phyloP scores from a whole-genome alignment of 2,329 filamentous ascomycete species.

The Ophiostoma novo-ulmi region DNA sequence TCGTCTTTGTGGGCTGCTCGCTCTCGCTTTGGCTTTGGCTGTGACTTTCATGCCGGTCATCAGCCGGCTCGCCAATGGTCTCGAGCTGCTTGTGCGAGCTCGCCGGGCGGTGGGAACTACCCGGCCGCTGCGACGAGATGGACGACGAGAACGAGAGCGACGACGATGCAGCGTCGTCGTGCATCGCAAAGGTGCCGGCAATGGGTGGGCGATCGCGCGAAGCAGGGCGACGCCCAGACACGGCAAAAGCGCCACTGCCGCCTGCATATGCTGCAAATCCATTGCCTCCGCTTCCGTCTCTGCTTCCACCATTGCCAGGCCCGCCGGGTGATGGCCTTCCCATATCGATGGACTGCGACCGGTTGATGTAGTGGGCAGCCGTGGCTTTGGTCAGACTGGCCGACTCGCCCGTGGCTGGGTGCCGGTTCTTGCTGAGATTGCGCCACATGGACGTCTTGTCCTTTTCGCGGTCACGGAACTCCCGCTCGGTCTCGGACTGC shows the following conservation, averaged over 20 bases:
- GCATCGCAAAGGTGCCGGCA: constrained; percentile 58
- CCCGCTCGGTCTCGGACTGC: constrained; percentile 1
- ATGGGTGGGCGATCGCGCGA: constrained; percentile 59
- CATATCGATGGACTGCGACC: constrained; percentile 74
- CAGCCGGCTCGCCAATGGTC: constrained; percentile 54
- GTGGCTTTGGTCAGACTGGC: constrained; percentile 60
- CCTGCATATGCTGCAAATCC: constrained; percentile 9
- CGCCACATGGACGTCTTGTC: constrained; percentile 66
- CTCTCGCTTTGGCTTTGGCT: constrained; percentile 16
- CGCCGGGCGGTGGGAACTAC: constrained; percentile 43
- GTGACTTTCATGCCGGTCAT: constrained; percentile 25
- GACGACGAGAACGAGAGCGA: constrained; percentile 21
- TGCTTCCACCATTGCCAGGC: not conserved
- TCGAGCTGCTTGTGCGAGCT: constrained; percentile 53
- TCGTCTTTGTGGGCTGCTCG: constrained; percentile 57
- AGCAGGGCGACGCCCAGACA: constrained; percentile 44
- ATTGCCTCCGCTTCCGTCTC: not conserved
- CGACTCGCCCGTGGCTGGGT: constrained; percentile 54
- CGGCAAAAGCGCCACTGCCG: constrained; percentile 34
- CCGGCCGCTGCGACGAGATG: constrained; percentile 26
- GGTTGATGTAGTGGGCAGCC: constrained; percentile 43
- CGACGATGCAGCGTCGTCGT: not conserved
- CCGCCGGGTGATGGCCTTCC: constrained; percentile 39
- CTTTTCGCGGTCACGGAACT: constrained; percentile 41
- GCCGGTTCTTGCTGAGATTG: constrained; percentile 74